Evolutionary conservation across 371 early-diverging fungal genomes (phyloP).

Genomic region (Choanephora cucurbitarum): DNA sequence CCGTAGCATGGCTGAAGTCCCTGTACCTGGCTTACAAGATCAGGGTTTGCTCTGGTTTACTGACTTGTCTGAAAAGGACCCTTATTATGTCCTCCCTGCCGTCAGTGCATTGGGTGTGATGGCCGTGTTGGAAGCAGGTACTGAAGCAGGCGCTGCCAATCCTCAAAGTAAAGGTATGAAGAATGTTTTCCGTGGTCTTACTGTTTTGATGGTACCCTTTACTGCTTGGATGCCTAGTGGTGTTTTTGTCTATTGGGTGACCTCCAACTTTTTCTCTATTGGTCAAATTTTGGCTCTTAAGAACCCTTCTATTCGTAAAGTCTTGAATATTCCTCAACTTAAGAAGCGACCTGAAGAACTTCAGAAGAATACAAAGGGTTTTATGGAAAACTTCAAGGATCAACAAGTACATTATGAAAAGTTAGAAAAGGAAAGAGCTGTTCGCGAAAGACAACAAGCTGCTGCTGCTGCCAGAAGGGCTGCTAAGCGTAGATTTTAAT

Average conservation of each 20-base stretch:
- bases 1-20: conserved; percentile 77
- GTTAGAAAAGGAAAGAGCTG: conserved; percentile 44
- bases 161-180: conserved; percentile 60
- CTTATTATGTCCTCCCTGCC: conserved; percentile 81
- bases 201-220: conserved; percentile 66
- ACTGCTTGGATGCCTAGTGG: conserved; percentile 78
- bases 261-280: conserved; percentile 74
- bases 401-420: conserved; percentile 43
- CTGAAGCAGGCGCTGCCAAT: conserved; percentile 55
- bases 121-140: conserved; percentile 74
- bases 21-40: conserved; percentile 79
- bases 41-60: conserved; percentile 87
- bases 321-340: conserved; percentile 58
- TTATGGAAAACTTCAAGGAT: conserved; percentile 51
- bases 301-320: conserved; percentile 57
- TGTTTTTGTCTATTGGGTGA: conserved; percentile 87
- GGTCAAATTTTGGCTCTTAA: conserved; percentile 69
- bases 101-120: conserved; percentile 74
- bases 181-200: conserved; percentile 67
- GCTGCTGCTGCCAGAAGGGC: conserved; percentile 51
- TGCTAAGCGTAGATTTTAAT: conserved; percentile 51
- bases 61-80: conserved; percentile 81
- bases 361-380: conserved; percentile 47
- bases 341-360: conserved; percentile 51
- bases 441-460: conserved; percentile 56